A percentile compares a stretch with the other conserved stretches of the same genome.
These are phyloP conservation scores for Dioszegia hungarica DNA, from an alignment of 768 basidiomycete species.

Conservation along the genomic window DNA sequence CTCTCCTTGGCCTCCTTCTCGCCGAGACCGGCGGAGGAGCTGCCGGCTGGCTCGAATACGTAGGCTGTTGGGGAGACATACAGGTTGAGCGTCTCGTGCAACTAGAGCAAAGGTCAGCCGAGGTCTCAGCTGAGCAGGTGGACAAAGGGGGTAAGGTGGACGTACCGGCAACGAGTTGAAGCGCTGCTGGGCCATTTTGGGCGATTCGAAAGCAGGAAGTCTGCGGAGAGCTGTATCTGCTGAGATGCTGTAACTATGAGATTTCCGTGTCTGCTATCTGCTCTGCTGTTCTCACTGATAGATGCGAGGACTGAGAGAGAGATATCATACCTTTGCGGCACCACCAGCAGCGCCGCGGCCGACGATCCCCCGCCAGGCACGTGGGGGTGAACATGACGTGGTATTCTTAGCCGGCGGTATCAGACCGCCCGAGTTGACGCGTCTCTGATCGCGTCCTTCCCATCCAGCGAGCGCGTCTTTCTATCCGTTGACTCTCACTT, in stretches of 20 bases:
- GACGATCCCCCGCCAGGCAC: no score
- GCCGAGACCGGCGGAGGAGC: conserved; percentile 11
- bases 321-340: no score
- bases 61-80: conserved; percentile 42
- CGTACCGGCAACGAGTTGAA: conserved; percentile 24
- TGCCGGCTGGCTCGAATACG: conserved; percentile 39
- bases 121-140: background rate
- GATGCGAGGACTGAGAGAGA: no score
- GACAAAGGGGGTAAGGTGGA: background rate
- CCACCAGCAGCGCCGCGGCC: no score
- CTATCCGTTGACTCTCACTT: background rate
- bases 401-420: background rate
- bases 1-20: conserved; percentile 47
- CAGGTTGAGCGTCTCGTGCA: conserved; percentile 48
- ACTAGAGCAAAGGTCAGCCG: conserved; percentile 17
- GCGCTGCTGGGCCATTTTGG: background rate
- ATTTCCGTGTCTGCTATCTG: no score
- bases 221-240: no score
- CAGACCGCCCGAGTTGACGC: background rate
- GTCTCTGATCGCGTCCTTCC: background rate
- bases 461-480: no score
- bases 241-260: no score
- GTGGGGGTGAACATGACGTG: background rate
- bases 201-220: no score
- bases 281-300: no score